Conservation (phyloP, 2,329 filamentous ascomycete species). For the Colletotrichum aenigma region DNA sequence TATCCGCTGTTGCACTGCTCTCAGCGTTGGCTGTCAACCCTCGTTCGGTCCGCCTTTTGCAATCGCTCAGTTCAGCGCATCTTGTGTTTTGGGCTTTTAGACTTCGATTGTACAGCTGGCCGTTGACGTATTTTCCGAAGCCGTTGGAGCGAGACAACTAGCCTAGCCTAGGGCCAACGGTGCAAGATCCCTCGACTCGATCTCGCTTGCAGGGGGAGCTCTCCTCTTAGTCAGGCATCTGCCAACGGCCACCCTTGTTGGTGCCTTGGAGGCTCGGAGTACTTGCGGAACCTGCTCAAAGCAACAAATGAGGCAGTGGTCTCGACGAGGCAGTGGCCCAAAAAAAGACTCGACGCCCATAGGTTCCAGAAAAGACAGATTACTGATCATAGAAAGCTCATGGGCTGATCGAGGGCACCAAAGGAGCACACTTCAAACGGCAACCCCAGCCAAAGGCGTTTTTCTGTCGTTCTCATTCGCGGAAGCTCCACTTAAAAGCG, state of each 20-base stretch:
- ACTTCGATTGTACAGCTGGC: background rate
- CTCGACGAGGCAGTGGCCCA: background rate
- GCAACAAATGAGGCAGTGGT: background rate
- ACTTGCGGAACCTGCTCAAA: background rate
- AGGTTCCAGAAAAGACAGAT: background rate
- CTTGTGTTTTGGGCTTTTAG: background rate
- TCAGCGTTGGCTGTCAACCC: background rate
- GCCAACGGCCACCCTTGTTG: background rate
- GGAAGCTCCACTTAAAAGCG: background rate
- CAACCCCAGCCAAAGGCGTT: background rate
- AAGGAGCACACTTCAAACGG: background rate
- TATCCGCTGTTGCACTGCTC: background rate
- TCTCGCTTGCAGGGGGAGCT: background rate
- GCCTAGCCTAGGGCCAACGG: background rate
- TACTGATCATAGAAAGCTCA: background rate
- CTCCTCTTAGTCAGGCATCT: background rate
- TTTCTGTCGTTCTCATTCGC: background rate
- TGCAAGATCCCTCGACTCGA: background rate
- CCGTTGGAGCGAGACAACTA: background rate
- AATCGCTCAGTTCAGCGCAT: background rate
- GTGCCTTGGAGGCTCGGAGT: background rate
- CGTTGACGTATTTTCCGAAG: background rate
- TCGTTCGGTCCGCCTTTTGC: background rate
- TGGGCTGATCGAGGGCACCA: background rate
- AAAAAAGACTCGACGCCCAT: background rate